Conservation (phyloP, 345 rosid species). For the Salix udensis region DNA sequence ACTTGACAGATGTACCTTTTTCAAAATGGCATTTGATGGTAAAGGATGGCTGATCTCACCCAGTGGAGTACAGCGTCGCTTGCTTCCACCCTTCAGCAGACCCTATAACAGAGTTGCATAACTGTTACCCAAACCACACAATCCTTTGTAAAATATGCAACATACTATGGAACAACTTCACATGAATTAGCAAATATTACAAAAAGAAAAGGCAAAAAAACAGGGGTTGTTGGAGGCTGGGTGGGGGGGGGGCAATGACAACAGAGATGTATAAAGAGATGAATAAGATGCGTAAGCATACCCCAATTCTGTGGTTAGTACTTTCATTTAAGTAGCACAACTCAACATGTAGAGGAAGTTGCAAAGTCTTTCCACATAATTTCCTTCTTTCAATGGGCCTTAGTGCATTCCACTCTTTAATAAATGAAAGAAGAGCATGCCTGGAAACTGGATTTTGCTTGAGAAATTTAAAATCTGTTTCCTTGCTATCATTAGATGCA, state of each 20-base stretch:
- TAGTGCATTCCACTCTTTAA: slow-evolving; percentile 71
- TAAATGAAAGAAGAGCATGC: slow-evolving; percentile 50
- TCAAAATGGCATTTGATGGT: slow-evolving; percentile 76
- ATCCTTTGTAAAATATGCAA: not conserved
- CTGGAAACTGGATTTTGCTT: slow-evolving; percentile 35
- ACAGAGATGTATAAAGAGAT: not conserved
- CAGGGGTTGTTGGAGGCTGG: no score
- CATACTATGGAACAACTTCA: not conserved
- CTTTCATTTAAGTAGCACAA: slow-evolving; percentile 82
- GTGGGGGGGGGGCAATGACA: no score
- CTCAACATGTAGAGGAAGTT: slow-evolving; percentile 77
- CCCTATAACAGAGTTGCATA: slow-evolving; percentile 49
- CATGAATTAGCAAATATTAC: no score
- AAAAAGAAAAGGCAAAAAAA: no score
- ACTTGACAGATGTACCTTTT: slow-evolving; percentile 50
- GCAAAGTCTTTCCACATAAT: slow-evolving; percentile 82
- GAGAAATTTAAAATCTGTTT: slow-evolving; percentile 25
- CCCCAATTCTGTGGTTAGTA: slow-evolving; percentile 57
- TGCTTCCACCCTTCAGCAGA: slow-evolving; percentile 83
- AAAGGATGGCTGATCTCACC: slow-evolving; percentile 64
- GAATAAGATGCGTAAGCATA: slow-evolving; percentile 24
- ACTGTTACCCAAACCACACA: slow-evolving; percentile 14
- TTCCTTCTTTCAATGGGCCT: slow-evolving; percentile 76
- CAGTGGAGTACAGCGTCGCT: slow-evolving; percentile 66
- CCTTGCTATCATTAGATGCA: slow-evolving; percentile 26